These are phyloP conservation scores for Fusarium vanettenii DNA, from an alignment of 2,329 filamentous ascomycete species.

Conservation along the genomic window DNA sequence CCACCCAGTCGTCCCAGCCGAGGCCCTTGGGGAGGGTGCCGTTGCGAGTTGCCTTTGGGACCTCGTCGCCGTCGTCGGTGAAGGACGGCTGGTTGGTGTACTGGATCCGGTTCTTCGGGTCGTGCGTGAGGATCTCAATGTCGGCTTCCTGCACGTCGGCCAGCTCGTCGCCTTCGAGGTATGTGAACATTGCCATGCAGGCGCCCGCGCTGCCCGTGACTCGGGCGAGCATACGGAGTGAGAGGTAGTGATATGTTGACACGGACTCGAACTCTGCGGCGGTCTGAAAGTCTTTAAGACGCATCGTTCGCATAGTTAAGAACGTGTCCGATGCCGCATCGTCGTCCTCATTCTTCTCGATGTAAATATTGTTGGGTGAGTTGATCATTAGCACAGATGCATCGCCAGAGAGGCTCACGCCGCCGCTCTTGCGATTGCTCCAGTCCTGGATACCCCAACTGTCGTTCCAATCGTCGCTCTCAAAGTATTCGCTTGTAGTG, in stretches of 20 bases:
- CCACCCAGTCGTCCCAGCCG: slow-evolving; percentile 66
- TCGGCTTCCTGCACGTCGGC: slow-evolving; percentile 62
- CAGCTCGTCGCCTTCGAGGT: slow-evolving; percentile 52
- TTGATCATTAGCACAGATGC: slow-evolving; percentile 53
- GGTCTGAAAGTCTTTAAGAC: slow-evolving; percentile 58
- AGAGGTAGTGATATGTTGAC: slow-evolving; percentile 45
- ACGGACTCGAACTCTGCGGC: slow-evolving; percentile 60
- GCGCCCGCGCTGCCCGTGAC: slow-evolving; percentile 61
- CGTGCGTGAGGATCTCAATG: slow-evolving; percentile 63
- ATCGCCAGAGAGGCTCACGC: slow-evolving; percentile 40
- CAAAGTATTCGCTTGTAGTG: slow-evolving; percentile 55
- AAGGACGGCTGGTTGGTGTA: slow-evolving; percentile 72
- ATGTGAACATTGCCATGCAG: slow-evolving; percentile 66
- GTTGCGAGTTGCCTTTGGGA: slow-evolving; percentile 60
- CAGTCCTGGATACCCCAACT: slow-evolving; percentile 55
- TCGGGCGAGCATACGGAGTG: slow-evolving; percentile 63
- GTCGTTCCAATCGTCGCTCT: slow-evolving; percentile 48
- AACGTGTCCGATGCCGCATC: slow-evolving; percentile 52
- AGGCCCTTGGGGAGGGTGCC: slow-evolving; percentile 56
- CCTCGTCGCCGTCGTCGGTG: slow-evolving; percentile 55
- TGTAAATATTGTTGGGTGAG: slow-evolving; percentile 59
- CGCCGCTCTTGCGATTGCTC: slow-evolving; percentile 54
- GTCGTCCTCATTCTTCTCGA: slow-evolving; percentile 55
- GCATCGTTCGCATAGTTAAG: slow-evolving; percentile 60
- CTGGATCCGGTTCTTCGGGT: slow-evolving; percentile 57